Conservation (phyloP, 2,329 filamentous ascomycete species). For the Neofusicoccum umdonicola region DNA sequence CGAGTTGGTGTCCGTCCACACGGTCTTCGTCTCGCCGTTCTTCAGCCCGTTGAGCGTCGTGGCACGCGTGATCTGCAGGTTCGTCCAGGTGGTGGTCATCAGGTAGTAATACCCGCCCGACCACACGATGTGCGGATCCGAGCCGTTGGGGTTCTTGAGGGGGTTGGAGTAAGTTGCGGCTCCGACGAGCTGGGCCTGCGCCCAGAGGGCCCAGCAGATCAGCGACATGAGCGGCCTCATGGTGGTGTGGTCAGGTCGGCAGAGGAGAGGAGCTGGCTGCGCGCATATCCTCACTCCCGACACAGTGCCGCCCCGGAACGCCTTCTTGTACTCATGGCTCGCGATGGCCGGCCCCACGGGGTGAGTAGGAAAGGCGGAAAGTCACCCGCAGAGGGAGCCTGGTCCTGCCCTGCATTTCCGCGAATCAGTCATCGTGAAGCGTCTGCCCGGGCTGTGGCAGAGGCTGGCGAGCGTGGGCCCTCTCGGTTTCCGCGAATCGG, state of each 20-base stretch:
- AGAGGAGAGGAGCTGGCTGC: neutral
- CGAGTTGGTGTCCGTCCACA: conserved; percentile 50
- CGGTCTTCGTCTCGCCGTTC: conserved; percentile 49
- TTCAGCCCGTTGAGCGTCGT: conserved; percentile 57
- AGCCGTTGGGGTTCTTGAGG: conserved; percentile 49
- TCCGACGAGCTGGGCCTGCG: conserved; percentile 21
- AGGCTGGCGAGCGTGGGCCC: neutral
- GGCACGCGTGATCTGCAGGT: conserved; percentile 55
- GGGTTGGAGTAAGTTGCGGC: conserved; percentile 52
- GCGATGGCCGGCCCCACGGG: neutral
- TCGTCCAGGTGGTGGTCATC: conserved; percentile 55
- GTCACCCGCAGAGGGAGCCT: too few relatives aligned
- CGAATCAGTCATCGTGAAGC: neutral
- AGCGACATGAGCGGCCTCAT: conserved; percentile 1
- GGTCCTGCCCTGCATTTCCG: neutral
- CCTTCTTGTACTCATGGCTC: neutral
- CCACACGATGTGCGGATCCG: conserved; percentile 55
- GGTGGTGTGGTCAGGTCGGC: neutral
- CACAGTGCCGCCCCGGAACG: neutral
- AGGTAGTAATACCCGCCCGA: conserved; percentile 57
- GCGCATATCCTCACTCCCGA: neutral
- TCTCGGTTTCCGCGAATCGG: conserved; percentile 2
- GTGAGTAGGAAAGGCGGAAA: neutral
- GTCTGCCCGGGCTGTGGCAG: neutral
- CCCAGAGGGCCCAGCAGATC: conserved; percentile 13